These are phyloP conservation scores for Dovyalis caffra DNA, from an alignment of 345 rosid genomes.

Conservation along the genomic window DNA sequence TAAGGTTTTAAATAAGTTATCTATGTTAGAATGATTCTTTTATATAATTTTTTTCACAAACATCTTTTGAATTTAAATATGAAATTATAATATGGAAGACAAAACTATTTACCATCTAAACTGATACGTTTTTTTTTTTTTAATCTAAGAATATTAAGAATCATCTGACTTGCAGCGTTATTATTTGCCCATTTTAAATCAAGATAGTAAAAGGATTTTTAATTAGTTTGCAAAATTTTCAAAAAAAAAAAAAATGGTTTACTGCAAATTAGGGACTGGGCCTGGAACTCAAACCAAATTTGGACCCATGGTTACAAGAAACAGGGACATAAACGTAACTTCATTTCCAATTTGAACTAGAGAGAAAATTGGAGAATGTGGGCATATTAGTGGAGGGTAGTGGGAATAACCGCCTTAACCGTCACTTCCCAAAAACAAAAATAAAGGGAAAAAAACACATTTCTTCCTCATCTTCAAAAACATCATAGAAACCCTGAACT, in stretches of 20 bases:
- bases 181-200: not conserved
- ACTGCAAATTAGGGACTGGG: not conserved
- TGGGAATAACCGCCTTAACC: constrained; percentile 31
- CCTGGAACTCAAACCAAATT: not conserved
- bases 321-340: constrained; percentile 9
- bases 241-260: not conserved
- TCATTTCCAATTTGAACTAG: not conserved
- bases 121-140: no score
- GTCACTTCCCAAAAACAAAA: not conserved
- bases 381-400: constrained; percentile 16
- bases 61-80: not conserved
- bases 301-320: not conserved
- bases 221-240: not conserved
- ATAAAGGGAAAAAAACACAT: not conserved
- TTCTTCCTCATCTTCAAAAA: not conserved
- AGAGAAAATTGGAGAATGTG: constrained; percentile 15
- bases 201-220: not conserved
- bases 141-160: no score
- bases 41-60: not conserved
- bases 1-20: not conserved
- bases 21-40: not conserved
- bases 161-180: not conserved
- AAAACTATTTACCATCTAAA: not conserved
- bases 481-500: not conserved
- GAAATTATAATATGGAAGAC: not conserved